Evolutionary conservation across 257 asterid genomes (phyloP).

Genomic region (Echium plantagineum): DNA sequence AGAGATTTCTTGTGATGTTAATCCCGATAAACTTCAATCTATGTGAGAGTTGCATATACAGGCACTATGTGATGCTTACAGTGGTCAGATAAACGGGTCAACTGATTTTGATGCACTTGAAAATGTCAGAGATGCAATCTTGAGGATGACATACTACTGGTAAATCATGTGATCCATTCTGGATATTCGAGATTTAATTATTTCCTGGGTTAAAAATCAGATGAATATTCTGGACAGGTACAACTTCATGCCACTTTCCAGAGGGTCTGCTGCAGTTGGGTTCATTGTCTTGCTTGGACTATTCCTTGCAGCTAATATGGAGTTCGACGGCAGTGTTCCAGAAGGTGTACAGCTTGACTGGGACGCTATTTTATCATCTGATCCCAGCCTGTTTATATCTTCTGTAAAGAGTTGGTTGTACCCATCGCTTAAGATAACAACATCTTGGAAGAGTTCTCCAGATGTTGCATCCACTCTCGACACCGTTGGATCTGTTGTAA

Average conservation of each 20-base stretch:
- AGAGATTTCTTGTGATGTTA: too few relatives aligned
- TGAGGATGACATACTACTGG: constrained; percentile 91
- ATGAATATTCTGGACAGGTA: constrained; percentile 51
- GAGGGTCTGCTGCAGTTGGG: constrained; percentile 78
- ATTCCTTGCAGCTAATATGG: constrained; percentile 93
- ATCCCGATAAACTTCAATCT: too few relatives aligned
- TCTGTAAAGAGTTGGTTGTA: constrained; percentile 67
- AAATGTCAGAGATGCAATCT: constrained; percentile 70
- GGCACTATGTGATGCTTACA: constrained; percentile 80
- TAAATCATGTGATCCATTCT: constrained; percentile 16
- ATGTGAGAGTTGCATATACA: constrained; percentile 24
- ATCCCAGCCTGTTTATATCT: constrained; percentile 43
- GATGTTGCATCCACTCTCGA: constrained; percentile 83
- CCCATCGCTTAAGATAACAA: constrained; percentile 69
- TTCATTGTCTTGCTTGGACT: constrained; percentile 74
- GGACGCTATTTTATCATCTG: constrained; percentile 84
- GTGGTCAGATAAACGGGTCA: constrained; percentile 83
- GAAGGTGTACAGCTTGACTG: constrained; percentile 86
- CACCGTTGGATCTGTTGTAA: constrained; percentile 80
- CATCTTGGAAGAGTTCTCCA: constrained; percentile 91
- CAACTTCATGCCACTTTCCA: constrained; percentile 78
- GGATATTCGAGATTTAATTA: constrained; percentile 1
- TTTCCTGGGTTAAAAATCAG: neutral
- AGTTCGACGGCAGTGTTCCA: constrained; percentile 84
- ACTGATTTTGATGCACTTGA: constrained; percentile 76